phyloP scores from a whole-genome alignment of 495 filamentous ascomycete genomes.

The Aspergillus taichungensis region DNA sequence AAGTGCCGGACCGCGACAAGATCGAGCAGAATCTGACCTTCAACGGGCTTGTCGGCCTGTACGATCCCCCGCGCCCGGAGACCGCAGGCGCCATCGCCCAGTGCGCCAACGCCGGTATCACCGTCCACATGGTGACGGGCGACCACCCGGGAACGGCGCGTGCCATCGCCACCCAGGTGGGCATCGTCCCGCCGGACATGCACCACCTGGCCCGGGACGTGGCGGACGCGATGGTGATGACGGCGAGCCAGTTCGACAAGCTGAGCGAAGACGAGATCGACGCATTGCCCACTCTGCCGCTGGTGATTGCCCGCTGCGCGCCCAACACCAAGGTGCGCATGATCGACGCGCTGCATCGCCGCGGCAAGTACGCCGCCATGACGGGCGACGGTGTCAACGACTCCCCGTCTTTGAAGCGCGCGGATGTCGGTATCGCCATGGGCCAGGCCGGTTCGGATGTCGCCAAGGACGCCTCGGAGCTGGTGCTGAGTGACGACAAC shows the following conservation, averaged over 20 bases:
- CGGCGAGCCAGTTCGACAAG: slow-evolving; percentile 59
- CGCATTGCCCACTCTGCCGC: slow-evolving; percentile 50
- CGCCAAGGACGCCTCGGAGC: slow-evolving; percentile 76
- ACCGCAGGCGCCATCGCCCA: slow-evolving; percentile 44
- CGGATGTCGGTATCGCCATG: slow-evolving; percentile 84
- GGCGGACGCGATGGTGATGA: slow-evolving; percentile 59
- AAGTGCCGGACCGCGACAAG: slow-evolving; percentile 41
- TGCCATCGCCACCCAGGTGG: slow-evolving; percentile 57
- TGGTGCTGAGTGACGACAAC: slow-evolving; percentile 76
- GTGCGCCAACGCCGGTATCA: slow-evolving; percentile 59
- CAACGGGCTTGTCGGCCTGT: slow-evolving; percentile 61
- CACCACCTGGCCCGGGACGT: slow-evolving; percentile 42
- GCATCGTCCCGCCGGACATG: slow-evolving; percentile 53
- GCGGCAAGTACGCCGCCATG: slow-evolving; percentile 63
- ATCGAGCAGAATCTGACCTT: slow-evolving; percentile 54
- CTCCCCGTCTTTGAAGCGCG: slow-evolving; percentile 68
- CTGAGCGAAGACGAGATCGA: slow-evolving; percentile 59
- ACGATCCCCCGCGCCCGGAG: slow-evolving; percentile 59
- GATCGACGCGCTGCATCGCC: slow-evolving; percentile 64
- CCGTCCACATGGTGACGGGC: slow-evolving; percentile 69
- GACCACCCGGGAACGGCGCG: slow-evolving; percentile 59
- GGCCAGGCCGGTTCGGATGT: slow-evolving; percentile 70
- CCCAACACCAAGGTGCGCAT: slow-evolving; percentile 70
- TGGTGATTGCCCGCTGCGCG: slow-evolving; percentile 63
- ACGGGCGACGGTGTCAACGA: slow-evolving; percentile 92